Base-by-base conservation (phyloP, 768 basidiomycete genomes). In the Podaxis sp. region DNA sequence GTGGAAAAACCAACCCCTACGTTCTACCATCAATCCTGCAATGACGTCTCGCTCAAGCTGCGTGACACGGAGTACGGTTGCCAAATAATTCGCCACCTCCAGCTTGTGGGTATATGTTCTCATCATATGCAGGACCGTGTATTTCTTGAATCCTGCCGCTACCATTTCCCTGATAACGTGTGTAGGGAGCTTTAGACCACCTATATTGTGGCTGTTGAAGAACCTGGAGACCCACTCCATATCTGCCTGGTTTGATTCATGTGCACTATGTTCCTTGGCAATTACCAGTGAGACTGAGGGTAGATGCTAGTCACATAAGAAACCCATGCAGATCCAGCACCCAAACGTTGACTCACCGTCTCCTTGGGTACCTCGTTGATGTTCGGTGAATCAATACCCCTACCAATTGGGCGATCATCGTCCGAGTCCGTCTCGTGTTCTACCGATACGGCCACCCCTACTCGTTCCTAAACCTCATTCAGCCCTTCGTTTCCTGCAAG, bases 101-200 rank as follows among this genome's bases (percentile, higher is more conserved):
- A 50, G 38, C 24, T 50, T 50, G 58, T 52, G 22, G n/a, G n/a
- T 25, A 22, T 51, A 40, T 12, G 19, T 59, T 17, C 36, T 51
- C 47, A 59, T 59, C 49, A 59, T 25, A 27, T 59, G 29, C 4
- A 40, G 50, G 17, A 59, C 13, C 3, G 58, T 59, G 19, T 51
- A 51, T 37, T 59, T 25, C 24, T 59, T 59, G 47, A 59, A 51
- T 11, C 58, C 58, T 19, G 58, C 58, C 12, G 50, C 58, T 7
- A 59, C 49, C 49, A 52, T 25, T 52, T 59, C 58, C 33, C 37
- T 27, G 11, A 59, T 11, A 8, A 52, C 15, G n/a, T 17, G 4
- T 13, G n/a, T 13, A 27, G 58, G 58, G 11, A 59, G n/a, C 22
- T n/a, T 51, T 12, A 40, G 25, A 2, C 50, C 37, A 11, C 9